These are phyloP conservation scores for Rasamsonia emersonii DNA, from an alignment of 2,329 filamentous ascomycete genomes.

Conservation along the genomic window DNA sequence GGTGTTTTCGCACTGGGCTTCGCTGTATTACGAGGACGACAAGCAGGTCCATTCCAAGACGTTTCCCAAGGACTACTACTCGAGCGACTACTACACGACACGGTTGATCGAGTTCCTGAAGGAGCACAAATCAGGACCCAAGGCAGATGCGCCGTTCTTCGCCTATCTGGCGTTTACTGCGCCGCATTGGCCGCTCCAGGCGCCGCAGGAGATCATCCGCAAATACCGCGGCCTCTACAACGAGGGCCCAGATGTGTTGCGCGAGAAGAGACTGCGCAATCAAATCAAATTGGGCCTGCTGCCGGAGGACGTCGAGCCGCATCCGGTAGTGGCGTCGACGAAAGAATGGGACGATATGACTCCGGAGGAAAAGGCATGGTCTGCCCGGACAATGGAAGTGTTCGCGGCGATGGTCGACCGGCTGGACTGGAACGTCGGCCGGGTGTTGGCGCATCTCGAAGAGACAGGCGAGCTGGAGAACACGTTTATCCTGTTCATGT, in stretches of 20 bases:
- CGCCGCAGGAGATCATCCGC: conserved; percentile 45
- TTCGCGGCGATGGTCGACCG: conserved; percentile 57
- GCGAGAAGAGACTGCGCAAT: conserved; percentile 43
- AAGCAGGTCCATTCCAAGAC: conserved; percentile 36
- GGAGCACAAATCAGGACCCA: conserved; percentile 32
- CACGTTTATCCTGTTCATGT: conserved; percentile 56
- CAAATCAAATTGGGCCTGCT: conserved; percentile 53
- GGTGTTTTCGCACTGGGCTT: conserved; percentile 32
- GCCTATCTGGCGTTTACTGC: conserved; percentile 54
- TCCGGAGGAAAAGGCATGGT: conserved; percentile 29
- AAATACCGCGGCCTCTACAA: conserved; percentile 54
- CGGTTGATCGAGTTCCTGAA: conserved; percentile 45
- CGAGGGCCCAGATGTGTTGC: conserved; percentile 50
- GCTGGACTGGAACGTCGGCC: conserved; percentile 53
- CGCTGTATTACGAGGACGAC: conserved; percentile 35
- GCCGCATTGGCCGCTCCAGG: conserved; percentile 56
- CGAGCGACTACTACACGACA: conserved; percentile 44
- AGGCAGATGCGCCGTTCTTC: conserved; percentile 44
- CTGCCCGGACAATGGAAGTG: conserved; percentile 48
- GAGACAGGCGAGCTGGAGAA: conserved; percentile 52
- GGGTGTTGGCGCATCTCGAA: conserved; percentile 48
- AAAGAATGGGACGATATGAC: conserved; percentile 29
- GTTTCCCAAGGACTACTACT: conserved; percentile 45
- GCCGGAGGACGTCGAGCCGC: conserved; percentile 32
- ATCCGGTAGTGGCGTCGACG: conserved; percentile 28